Base-by-base conservation (phyloP, 257 asterid species). In the Perilla frutescens region DNA sequence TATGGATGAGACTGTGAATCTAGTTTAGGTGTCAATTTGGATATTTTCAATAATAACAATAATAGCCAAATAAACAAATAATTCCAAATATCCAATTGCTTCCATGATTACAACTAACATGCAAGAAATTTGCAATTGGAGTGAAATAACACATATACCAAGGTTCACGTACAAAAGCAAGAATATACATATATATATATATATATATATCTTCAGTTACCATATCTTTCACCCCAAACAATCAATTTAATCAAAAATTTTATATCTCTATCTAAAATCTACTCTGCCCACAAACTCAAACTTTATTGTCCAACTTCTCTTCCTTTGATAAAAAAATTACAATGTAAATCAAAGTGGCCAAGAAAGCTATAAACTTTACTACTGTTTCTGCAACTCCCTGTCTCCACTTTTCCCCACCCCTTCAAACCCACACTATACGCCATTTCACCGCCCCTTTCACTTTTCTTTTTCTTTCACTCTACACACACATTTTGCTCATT, bases 341-440 rank as follows among this genome's bases (percentile, higher is more conserved):
- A 20, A 0, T 62, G 49, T 58, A 74, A 68, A 47, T 51, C 50
- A 66, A 78, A 78, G 26, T 20, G 26, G 26, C 26, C 26, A 51
- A 12, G 45, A 81, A 76, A 78, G 80, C 61, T 15, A 43, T 10
- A 41, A 77, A 74, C 70, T 77, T 81, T 81, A 54, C 79, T 57
- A 69, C 78, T 77, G 69, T 81, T 20, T 77, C 14, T 50, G 8
- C 55, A 45, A 55, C 40, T 70, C 32, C 44, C 4, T 71, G 81
- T 81, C 79, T 75, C 66, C 68, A 64, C 78, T 72, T 82, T 76
- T 45, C 62, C 75, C 79, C 65, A 36, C 83, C 67, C 68, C 32
- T 53, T 20, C 26, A 20, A 20, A 20, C 75, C 79, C 65, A 36
- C 83, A 62, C 68, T 59, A 15, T 26, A 48, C 7, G 12, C 58